phyloP scores from a whole-genome alignment of 2,329 filamentous ascomycete genomes.

The Helotiales sp. region DNA sequence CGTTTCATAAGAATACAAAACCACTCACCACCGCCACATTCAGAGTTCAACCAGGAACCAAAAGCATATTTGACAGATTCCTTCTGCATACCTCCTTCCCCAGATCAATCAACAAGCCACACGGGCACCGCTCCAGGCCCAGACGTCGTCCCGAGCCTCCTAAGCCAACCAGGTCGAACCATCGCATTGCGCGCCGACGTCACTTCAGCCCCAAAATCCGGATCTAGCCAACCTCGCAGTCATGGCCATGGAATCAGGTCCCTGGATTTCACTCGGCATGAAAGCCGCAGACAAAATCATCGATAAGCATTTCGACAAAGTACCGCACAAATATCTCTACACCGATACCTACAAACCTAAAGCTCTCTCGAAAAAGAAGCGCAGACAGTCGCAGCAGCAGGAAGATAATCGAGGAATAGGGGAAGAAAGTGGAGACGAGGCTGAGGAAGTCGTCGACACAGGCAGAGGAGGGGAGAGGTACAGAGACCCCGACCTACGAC shows the following conservation, averaged over 20 bases:
- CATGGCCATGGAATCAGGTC: constrained; percentile 13
- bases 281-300: constrained; percentile 22
- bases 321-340: constrained; percentile 26
- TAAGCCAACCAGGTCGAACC: no score
- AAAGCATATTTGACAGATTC: no score
- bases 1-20: neutral
- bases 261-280: constrained; percentile 19
- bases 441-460: neutral
- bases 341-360: constrained; percentile 24
- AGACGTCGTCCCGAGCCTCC: no score
- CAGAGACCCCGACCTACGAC: no score
- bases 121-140: neutral
- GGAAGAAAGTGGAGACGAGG: neutral
- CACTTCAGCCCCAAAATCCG: neutral
- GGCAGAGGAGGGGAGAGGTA: no score
- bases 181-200: neutral
- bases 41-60: neutral
- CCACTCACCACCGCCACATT: neutral
- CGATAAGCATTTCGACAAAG: constrained; percentile 26
- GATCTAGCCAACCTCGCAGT: constrained; percentile 1
- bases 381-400: neutral
- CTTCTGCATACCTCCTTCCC: neutral
- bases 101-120: neutral
- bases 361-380: neutral
- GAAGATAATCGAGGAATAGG: neutral